Evolutionary conservation across 768 basidiomycete genomes (phyloP).

Genomic region (Leccinum variicolor): DNA sequence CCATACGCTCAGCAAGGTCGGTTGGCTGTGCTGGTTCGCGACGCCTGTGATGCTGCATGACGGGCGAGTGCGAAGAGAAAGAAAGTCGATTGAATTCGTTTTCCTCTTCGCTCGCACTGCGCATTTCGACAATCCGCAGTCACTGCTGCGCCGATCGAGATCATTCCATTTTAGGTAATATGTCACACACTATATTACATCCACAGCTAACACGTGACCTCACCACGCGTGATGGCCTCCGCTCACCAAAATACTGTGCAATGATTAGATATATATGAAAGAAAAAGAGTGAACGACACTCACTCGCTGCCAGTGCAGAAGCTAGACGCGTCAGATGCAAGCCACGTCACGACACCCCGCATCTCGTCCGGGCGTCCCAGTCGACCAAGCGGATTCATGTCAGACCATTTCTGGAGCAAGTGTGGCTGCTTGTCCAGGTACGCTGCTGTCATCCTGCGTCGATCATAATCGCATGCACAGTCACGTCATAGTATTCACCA

Average conservation of each 20-base stretch:
- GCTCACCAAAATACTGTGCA: constrained; percentile 27
- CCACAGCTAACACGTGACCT: constrained; percentile 16
- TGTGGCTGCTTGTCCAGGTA: constrained; percentile 65
- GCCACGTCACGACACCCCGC: constrained; percentile 67
- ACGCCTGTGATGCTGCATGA: constrained; percentile 35
- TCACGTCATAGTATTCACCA: constrained; percentile 23
- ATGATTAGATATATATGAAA: neutral
- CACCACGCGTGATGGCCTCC: constrained; percentile 34
- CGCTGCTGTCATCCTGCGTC: constrained; percentile 66
- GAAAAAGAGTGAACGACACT: constrained; percentile 27
- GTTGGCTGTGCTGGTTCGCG: constrained; percentile 40
- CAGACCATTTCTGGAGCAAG: constrained; percentile 63
- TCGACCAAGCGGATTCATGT: constrained; percentile 64
- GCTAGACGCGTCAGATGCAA: constrained; percentile 71
- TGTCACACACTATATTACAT: constrained; percentile 11
- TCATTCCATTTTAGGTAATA: constrained; percentile 22
- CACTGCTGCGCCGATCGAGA: constrained; percentile 34
- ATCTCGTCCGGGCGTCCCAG: constrained; percentile 72
- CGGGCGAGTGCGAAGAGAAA: constrained; percentile 6
- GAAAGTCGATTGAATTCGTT: neutral
- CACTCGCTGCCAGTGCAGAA: constrained; percentile 85
- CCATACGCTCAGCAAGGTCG: constrained; percentile 60
- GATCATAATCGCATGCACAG: constrained; percentile 4
- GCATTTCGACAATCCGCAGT: constrained; percentile 32
- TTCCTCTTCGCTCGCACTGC: constrained; percentile 3